These are phyloP conservation scores for Wickerhamomyces kurtzmanii DNA, from an alignment of 805 yeast species.

Conservation along the genomic window DNA sequence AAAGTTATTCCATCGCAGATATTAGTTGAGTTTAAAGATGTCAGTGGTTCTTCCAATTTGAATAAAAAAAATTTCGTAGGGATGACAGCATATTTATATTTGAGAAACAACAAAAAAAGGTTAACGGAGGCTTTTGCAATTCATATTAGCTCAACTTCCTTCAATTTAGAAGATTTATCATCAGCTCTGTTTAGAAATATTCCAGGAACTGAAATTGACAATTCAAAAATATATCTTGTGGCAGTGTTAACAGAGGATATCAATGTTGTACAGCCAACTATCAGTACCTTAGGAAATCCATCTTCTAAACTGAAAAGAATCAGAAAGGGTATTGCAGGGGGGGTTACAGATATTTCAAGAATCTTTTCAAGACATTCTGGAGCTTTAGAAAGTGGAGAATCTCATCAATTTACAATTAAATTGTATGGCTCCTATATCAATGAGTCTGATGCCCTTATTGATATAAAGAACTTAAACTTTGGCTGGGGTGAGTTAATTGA, in stretches of 20 bases:
- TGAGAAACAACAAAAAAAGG: slow-evolving; percentile 52
- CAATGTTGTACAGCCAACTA: slow-evolving; percentile 23
- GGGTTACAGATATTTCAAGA: slow-evolving; percentile 78
- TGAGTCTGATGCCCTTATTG: slow-evolving; percentile 20
- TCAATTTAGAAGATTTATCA: slow-evolving; percentile 56
- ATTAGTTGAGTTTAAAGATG: slow-evolving; percentile 68
- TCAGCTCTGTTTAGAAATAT: slow-evolving; percentile 75
- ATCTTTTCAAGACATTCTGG: slow-evolving; percentile 61
- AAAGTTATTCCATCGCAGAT: slow-evolving; percentile 47
- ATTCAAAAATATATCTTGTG: slow-evolving; percentile 62
- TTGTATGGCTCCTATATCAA: slow-evolving; percentile 62
- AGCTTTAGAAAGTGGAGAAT: slow-evolving; percentile 46
- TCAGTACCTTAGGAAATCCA: slow-evolving; percentile 11
- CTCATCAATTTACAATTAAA: slow-evolving; percentile 63
- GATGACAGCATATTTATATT: slow-evolving; percentile 61
- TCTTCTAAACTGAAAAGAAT: slow-evolving; percentile 25
- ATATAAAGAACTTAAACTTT: slow-evolving; percentile 34
- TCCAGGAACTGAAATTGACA: slow-evolving; percentile 55
- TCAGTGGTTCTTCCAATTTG: slow-evolving; percentile 47
- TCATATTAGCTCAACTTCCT: slow-evolving; percentile 47
- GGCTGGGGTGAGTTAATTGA: slow-evolving; percentile 91
- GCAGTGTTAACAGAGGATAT: slow-evolving; percentile 69
- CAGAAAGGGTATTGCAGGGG: slow-evolving; percentile 80
- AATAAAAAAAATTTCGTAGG: slow-evolving; percentile 63
- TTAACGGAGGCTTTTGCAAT: slow-evolving; percentile 77